Percentiles rank a stretch among this genome's conserved stretches.
These are phyloP conservation scores for Podospora australis DNA, from an alignment of 495 filamentous ascomycete genomes.

Conservation along the genomic window DNA sequence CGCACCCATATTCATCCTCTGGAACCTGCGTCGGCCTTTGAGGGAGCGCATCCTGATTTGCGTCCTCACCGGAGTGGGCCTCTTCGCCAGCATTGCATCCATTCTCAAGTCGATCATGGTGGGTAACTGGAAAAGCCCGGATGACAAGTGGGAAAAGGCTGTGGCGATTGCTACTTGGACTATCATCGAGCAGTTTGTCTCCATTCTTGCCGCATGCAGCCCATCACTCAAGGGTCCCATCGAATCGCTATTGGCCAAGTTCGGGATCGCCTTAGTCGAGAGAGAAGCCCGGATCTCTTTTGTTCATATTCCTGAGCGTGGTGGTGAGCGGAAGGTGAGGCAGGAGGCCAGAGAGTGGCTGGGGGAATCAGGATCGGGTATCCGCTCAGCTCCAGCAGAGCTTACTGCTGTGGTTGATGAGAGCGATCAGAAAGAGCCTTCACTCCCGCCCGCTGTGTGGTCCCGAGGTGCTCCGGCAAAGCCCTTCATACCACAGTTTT, in stretches of 20 bases:
- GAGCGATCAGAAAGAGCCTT: not conserved
- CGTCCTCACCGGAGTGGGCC: slow-evolving; percentile 16
- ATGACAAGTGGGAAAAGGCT: slow-evolving; percentile 10
- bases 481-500: not conserved
- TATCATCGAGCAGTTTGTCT: slow-evolving; percentile 16
- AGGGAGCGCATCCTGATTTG: slow-evolving; percentile 20
- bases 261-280: slow-evolving; percentile 8
- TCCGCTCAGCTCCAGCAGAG: not conserved
- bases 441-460: not conserved
- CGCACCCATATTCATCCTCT: slow-evolving; percentile 14
- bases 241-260: slow-evolving; percentile 8
- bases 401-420: not conserved
- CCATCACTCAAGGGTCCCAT: slow-evolving; percentile 19
- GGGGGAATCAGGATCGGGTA: not conserved
- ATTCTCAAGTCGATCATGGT: slow-evolving; percentile 14
- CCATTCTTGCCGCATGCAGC: slow-evolving; percentile 16
- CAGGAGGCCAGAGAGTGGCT: slow-evolving; percentile 2
- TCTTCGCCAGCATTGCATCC: slow-evolving; percentile 13
- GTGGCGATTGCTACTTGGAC: slow-evolving; percentile 16
- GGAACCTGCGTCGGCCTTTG: slow-evolving; percentile 14
- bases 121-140: not conserved
- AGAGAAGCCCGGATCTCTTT: slow-evolving; percentile 11
- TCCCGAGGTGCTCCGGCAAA: too few relatives aligned
- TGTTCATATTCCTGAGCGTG: slow-evolving; percentile 1
- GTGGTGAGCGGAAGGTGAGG: not conserved